Evolutionary conservation across 257 asterid species (phyloP), one percentile per base, ranked within the genome.

Genomic region (Handroanthus guayacan): DNA sequence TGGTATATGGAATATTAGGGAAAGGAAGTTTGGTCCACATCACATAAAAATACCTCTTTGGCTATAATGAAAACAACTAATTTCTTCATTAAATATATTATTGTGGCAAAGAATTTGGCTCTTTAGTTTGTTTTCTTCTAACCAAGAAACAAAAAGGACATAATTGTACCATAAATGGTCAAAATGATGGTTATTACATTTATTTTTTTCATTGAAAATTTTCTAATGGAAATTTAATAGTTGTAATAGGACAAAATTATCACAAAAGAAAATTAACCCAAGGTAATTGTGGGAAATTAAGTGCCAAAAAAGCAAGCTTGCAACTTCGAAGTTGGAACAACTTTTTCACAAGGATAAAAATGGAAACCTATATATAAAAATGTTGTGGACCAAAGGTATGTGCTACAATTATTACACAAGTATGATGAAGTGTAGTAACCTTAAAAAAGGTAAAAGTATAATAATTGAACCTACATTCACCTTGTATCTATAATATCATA

Each of bases 1-100:
- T 52, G 65, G 18, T 68, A 34, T 54, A 54, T 34, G 54, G 54
- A 70, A 70, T 5, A 37, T 56, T 31, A 43, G 9, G 38, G 12
- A 56, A 43, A 25, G 31, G 14, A 72, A 31, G 66, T 47, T 51
- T 38, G 52, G 69, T 45, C 78, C 78, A 61, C 78, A 45, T 72
- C 34, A 8, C 31, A 47, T 60, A 73, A 47, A 62, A 48, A 16
- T 38, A 62, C 62, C 38, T 62, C 13, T 73, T 44, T 43, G 67
- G 13, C 36, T 34, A 73, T 56, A 55, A 67, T 76, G 25, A 43
- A 67, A 43, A 45, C 31, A 67, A 41, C 57, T 7, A 25, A 67
- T 76, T 67, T 67, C 51, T 76, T 64, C 56, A 56, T 25, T 14
- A 18, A 36, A 31, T 36, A 31, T 36, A 47, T 31, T 74, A 41